A percentile compares a stretch with the other conserved stretches of the same genome.
These are phyloP conservation scores for Chlorencoelia australis DNA, from an alignment of 2,329 filamentous ascomycete genomes.

Conservation along the genomic window DNA sequence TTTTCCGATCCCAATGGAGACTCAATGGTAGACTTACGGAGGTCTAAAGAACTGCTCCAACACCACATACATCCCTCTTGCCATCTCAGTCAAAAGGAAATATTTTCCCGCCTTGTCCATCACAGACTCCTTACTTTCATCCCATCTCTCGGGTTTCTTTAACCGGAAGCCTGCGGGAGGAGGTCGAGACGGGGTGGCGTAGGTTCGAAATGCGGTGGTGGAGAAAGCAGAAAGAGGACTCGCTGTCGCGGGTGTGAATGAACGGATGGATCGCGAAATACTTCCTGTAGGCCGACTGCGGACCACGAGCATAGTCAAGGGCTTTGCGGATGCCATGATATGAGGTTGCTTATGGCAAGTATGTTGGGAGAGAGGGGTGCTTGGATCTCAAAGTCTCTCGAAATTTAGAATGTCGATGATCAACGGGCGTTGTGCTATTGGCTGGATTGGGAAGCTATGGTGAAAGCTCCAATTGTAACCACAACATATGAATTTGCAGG, in stretches of 20 bases:
- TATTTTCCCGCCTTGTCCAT: constrained; percentile 83
- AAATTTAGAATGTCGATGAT: constrained; percentile 5
- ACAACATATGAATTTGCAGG: too few species aligned
- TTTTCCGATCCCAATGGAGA: constrained; percentile 6
- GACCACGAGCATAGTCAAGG: constrained; percentile 28
- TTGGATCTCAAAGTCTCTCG: constrained; percentile 9
- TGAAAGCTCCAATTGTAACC: constrained; percentile 2
- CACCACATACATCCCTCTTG: constrained; percentile 94
- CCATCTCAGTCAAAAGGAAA: constrained; percentile 93
- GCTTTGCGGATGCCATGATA: constrained; percentile 28
- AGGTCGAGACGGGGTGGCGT: constrained; percentile 63
- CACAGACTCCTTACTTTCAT: constrained; percentile 65
- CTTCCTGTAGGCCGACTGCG: constrained; percentile 24
- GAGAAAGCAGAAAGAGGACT: constrained; percentile 23
- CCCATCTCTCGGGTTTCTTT: constrained; percentile 64
- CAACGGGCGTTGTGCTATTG: constrained; percentile 6
- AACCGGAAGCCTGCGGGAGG: constrained; percentile 76
- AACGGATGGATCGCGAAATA: constrained; percentile 20
- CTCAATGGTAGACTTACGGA: constrained; percentile 58
- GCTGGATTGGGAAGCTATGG: too few species aligned
- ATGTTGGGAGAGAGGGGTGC: constrained; percentile 16
- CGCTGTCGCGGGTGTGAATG: constrained; percentile 14
- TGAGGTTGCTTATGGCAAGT: constrained; percentile 24
- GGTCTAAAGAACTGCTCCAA: constrained; percentile 97
- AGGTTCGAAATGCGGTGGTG: constrained; percentile 20